These are phyloP conservation scores for Arabis alpina DNA, from an alignment of 345 rosid species.

Conservation along the genomic window DNA sequence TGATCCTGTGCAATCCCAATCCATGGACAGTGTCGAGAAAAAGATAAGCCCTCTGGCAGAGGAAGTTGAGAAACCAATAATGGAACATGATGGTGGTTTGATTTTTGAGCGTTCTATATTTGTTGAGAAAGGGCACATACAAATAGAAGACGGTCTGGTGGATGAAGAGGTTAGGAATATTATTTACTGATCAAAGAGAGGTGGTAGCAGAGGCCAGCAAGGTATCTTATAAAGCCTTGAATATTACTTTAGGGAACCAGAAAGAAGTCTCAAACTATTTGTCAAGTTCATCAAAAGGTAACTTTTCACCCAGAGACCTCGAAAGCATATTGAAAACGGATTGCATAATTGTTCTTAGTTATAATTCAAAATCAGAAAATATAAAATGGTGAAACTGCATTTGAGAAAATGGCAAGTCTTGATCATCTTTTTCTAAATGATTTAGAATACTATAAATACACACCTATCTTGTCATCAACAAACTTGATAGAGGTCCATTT, in stretches of 20 bases:
- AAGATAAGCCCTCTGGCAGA: conserved; percentile 59
- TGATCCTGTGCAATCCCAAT: conserved; percentile 55
- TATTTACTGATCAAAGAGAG: conserved; percentile 50
- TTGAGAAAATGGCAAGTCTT: no score
- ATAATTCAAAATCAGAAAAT: no score
- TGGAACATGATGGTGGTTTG: conserved; percentile 38
- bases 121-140: conserved; percentile 49
- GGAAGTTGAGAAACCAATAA: conserved; percentile 62
- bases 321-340: conserved; percentile 50
- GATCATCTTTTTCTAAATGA: conserved; percentile 26
- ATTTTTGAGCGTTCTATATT: conserved; percentile 44
- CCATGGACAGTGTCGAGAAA: conserved; percentile 60
- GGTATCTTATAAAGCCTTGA: conserved; percentile 32
- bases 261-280: conserved; percentile 46
- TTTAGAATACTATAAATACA: neutral
- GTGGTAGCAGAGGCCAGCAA: conserved; percentile 30
- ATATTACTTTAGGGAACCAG: conserved; percentile 38
- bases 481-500: no score
- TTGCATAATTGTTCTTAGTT: conserved; percentile 47
- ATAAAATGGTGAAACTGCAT: no score
- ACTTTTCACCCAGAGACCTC: no score
- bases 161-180: conserved; percentile 68
- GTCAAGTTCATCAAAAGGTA: conserved; percentile 43
- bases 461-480: conserved; percentile 9
- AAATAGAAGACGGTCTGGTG: conserved; percentile 63